Base-by-base conservation (phyloP, 2,329 filamentous ascomycete species). In the Colletotrichum incanum region DNA sequence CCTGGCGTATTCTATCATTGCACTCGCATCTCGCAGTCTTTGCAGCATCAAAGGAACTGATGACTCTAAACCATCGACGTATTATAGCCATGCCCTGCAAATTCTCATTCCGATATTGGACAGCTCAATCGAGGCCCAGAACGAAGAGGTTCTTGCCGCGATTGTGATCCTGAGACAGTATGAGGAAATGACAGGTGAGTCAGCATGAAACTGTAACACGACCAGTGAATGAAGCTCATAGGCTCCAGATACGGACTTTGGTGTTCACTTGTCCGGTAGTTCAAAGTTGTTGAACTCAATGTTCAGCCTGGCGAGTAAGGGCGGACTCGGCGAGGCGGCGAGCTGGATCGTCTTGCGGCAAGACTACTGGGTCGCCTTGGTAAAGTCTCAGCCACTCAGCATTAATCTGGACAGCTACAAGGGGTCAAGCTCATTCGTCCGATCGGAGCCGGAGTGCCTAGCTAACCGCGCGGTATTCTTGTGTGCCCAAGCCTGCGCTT, bases 321-420 rank as follows among this genome's bases (percentile, higher is more conserved):
- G 79, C 7, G 80, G 82, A 0, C 79, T 86, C n/a, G 81, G 82
- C 1, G 82, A 84, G 64, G 84, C 84, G 8, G 80, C 82, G 0
- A 85, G 84, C 74, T 86, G 86, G 81, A 82, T 87, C 5, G 85
- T 85, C 9, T 78, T 86, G 37, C 80, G 86, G 16, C 86, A 87
- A 75, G 85, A 87, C 74, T 81, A 87, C 8, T 85, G 86, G 70
- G 82, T 86, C 28, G 84, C 84, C 0, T 79, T 85, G 58, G 79
- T 82, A 12, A 82, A 81, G 71, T 83, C 84, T 45, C 79, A 70
- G 69, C 83, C 59, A 69, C 45, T 85, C 58, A 78, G 80, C 18
- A 80, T 82, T 31, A 78, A 80, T 14, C 73, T 85, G 54, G 79
- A 78, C 3, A 79, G 79, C n/a, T 85, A 81, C 64, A 74, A 63